Conservation (phyloP, 768 basidiomycete species). For the Chlorophyllum brunneum region DNA sequence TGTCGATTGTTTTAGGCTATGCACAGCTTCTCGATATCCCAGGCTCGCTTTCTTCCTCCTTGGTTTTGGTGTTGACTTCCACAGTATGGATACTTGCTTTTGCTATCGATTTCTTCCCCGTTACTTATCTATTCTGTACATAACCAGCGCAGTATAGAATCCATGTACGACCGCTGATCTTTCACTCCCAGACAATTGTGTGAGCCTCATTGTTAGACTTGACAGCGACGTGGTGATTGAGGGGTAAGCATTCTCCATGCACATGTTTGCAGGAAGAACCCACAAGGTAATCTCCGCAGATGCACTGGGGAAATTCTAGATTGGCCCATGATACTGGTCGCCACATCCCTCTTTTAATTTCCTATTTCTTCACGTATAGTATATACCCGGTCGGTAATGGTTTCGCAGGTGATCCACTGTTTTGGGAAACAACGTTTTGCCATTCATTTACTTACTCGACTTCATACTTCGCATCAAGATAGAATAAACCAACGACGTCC, state of each 20-base stretch:
- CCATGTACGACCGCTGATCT: constrained; percentile 22
- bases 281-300: constrained; percentile 24
- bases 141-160: constrained; percentile 25
- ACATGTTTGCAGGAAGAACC: constrained; percentile 22
- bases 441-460: constrained; percentile 25
- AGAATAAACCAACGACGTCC: constrained; percentile 16
- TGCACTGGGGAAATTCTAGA: constrained; percentile 31
- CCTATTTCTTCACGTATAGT: constrained; percentile 1
- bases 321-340: constrained; percentile 18
- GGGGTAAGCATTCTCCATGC: constrained; percentile 1
- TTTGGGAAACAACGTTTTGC: constrained; percentile 28
- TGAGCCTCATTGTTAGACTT: constrained; percentile 23
- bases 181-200: background rate
- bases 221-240: constrained; percentile 14
- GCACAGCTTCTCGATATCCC: constrained; percentile 12
- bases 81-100: constrained; percentile 21
- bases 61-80: constrained; percentile 28
- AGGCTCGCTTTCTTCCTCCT: constrained; percentile 19
- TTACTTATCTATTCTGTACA: constrained; percentile 35
- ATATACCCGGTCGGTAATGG: constrained; percentile 17
- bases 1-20: constrained; percentile 13
- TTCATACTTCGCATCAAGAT: constrained; percentile 1
- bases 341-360: constrained; percentile 8
- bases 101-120: constrained; percentile 25
- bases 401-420: constrained; percentile 22